Evolutionary conservation across 768 basidiomycete genomes (phyloP).

Genomic region (Phylloporus rhodoxanthus): DNA sequence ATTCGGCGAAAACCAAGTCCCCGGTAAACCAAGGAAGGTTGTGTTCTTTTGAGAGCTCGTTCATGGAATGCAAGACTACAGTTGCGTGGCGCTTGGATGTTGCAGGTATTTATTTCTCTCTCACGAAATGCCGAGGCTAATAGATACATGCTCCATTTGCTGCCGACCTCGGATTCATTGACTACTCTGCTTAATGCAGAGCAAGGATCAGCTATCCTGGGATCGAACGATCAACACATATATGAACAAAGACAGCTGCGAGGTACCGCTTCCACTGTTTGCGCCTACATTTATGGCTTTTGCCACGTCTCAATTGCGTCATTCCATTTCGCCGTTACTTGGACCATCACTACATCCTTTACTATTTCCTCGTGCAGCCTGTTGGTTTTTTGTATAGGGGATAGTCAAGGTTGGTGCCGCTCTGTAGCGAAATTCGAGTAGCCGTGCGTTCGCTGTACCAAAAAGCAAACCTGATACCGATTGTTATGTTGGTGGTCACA

Average conservation of each 20-base stretch:
- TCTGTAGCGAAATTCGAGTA: background rate
- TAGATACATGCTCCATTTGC: background rate
- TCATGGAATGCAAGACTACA: background rate
- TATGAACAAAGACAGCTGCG: background rate
- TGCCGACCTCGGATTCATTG: background rate
- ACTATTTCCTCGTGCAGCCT: background rate
- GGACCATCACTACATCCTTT: background rate
- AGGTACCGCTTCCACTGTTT: background rate
- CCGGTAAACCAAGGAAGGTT: conserved; percentile 38
- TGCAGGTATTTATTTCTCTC: background rate
- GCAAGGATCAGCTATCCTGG: background rate
- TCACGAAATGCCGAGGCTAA: background rate
- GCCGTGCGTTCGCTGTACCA: background rate
- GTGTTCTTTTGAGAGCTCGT: conserved; percentile 39
- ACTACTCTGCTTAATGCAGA: background rate
- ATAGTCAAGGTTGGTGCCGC: background rate
- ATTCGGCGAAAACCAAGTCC: conserved; percentile 25
- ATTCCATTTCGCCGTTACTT: background rate
- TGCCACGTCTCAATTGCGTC: background rate
- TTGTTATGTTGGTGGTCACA: background rate
- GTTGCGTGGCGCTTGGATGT: background rate
- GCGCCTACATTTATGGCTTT: no score
- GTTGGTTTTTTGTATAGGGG: background rate
- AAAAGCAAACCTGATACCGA: background rate
- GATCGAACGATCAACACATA: background rate